A percentile compares a stretch with the other conserved stretches of the same genome.
These are phyloP conservation scores for Rutstroemia sp. DNA, from an alignment of 2,329 filamentous ascomycete species.

Conservation along the genomic window DNA sequence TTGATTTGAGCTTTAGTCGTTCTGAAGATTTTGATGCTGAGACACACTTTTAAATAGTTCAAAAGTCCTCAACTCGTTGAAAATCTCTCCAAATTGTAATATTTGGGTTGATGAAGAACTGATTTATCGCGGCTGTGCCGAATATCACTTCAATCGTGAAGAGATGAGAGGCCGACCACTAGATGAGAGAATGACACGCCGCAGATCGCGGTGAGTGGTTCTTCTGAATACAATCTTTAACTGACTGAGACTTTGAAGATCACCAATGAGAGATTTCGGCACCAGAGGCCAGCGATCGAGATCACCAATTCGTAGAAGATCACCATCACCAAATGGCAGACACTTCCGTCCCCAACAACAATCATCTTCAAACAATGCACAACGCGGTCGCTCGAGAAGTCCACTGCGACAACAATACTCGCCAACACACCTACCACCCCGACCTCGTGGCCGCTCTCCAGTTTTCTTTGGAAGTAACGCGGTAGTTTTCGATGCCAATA, in stretches of 20 bases:
- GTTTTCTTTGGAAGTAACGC: neutral
- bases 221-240: neutral
- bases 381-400: neutral
- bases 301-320: conserved; percentile 7
- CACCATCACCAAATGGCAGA: conserved; percentile 1
- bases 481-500: neutral
- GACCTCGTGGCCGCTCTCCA: conserved; percentile 3
- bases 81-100: conserved; percentile 17
- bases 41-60: conserved; percentile 1
- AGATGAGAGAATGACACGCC: conserved; percentile 11
- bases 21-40: no score
- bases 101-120: conserved; percentile 18
- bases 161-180: conserved; percentile 10
- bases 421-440: neutral
- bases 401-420: conserved; percentile 1
- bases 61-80: conserved; percentile 17
- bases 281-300: neutral
- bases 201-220: conserved; percentile 1
- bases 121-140: conserved; percentile 18
- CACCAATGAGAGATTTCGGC: neutral
- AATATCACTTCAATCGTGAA: conserved; percentile 12
- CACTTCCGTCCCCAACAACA: neutral
- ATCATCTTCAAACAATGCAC: neutral
- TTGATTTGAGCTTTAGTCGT: neutral
- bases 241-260: neutral